Percentiles rank a stretch among this genome's conserved stretches.
Conservation (phyloP, 805 yeast species). For the Starmera dryadoides region DNA sequence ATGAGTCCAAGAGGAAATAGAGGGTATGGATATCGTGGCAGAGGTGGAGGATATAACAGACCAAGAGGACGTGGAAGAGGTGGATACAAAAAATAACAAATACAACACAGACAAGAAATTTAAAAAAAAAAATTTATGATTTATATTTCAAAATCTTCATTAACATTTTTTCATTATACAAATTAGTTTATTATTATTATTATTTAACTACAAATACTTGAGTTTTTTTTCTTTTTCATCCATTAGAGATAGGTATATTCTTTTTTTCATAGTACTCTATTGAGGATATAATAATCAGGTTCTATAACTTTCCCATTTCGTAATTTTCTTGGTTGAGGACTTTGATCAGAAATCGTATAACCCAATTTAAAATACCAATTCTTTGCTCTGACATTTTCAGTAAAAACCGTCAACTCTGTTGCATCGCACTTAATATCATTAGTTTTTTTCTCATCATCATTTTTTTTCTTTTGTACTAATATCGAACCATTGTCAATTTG, state of each 20-base stretch:
- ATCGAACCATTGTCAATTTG: too few relatives aligned
- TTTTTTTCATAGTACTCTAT: too few relatives aligned
- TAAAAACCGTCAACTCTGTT: slow-evolving; percentile 39
- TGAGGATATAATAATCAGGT: slow-evolving; percentile 37
- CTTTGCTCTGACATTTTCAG: slow-evolving; percentile 34
- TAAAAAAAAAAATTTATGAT: background rate
- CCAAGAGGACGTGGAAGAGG: slow-evolving; percentile 20
- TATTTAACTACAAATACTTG: too few relatives aligned
- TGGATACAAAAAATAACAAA: slow-evolving; percentile 14
- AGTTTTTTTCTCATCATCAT: too few relatives aligned
- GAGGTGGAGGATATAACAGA: background rate
- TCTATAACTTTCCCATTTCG: slow-evolving; percentile 31
- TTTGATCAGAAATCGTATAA: slow-evolving; percentile 29
- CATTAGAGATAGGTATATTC: too few relatives aligned
- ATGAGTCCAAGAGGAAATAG: slow-evolving; percentile 1
- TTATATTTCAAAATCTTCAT: too few relatives aligned
- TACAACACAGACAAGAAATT: background rate
- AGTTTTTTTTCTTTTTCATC: background rate
- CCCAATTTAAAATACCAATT: slow-evolving; percentile 36
- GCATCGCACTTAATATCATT: slow-evolving; percentile 1
- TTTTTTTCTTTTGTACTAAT: too few relatives aligned
- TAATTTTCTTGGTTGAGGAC: slow-evolving; percentile 36
- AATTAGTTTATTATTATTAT: too few relatives aligned
- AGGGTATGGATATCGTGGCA: slow-evolving; percentile 4
- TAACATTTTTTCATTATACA: too few relatives aligned